These are phyloP conservation scores for Flueggea neowawraea DNA, from an alignment of 441 rosid genomes.

Conservation along the genomic window DNA sequence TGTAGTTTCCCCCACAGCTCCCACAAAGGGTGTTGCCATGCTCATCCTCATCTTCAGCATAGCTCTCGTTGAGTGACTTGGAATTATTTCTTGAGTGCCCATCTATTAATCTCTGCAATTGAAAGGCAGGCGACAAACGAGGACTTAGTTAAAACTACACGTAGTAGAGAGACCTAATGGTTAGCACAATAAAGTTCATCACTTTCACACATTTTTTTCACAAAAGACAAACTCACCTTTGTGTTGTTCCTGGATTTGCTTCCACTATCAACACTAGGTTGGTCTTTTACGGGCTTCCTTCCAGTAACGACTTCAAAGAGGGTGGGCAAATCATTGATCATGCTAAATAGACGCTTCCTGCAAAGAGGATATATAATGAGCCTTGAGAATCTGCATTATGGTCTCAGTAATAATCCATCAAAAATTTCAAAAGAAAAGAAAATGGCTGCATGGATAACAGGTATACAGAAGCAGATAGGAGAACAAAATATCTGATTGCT, in stretches of 20 bases:
- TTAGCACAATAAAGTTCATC: too few species aligned
- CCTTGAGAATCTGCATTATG: too few species aligned
- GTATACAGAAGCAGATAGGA: too few species aligned
- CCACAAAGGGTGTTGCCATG: conserved; percentile 78
- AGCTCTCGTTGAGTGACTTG: conserved; percentile 49
- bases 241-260: conserved; percentile 70
- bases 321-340: conserved; percentile 81
- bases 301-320: conserved; percentile 82
- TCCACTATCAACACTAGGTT: conserved; percentile 59
- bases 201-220: not conserved
- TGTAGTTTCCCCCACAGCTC: conserved; percentile 69
- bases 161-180: too few species aligned
- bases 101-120: conserved; percentile 60
- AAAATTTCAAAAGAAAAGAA: too few species aligned
- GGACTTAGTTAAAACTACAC: too few species aligned
- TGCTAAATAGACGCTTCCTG: conserved; percentile 86
- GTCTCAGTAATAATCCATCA: too few species aligned
- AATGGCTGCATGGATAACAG: too few species aligned
- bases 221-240: conserved; percentile 34
- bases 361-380: not conserved
- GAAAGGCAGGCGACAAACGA: not conserved
- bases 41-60: conserved; percentile 72
- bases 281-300: conserved; percentile 61
- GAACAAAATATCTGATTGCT: too few species aligned
- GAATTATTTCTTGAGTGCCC: conserved; percentile 56